Evolutionary conservation across 2,329 filamentous ascomycete species (phyloP).

Genomic region (Aspergillus udagawae): DNA sequence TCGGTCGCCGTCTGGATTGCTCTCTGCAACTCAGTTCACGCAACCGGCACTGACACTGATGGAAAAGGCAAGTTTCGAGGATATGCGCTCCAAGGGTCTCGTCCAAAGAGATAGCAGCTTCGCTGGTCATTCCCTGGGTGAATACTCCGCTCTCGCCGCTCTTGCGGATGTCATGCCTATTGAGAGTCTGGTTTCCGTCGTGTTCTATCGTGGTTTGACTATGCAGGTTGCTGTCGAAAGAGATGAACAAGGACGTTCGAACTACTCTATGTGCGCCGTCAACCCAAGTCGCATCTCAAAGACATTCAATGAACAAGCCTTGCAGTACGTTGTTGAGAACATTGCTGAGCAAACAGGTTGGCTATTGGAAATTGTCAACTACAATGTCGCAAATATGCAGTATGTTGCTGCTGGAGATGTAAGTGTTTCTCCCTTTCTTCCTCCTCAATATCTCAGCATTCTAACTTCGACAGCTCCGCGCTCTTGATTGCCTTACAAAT

Average conservation of each 20-base stretch:
- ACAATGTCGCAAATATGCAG: constrained; percentile 69
- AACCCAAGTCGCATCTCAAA: constrained; percentile 98
- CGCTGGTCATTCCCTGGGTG: constrained; percentile 93
- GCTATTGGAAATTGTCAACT: constrained; percentile 99
- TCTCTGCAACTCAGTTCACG: constrained; percentile 97
- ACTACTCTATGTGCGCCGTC: constrained; percentile 99
- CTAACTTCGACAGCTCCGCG: constrained; percentile 48
- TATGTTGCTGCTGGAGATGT: constrained; percentile 64
- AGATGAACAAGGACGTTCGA: constrained; percentile 85
- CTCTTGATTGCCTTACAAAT: constrained; percentile 64
- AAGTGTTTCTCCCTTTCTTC: constrained; percentile 31
- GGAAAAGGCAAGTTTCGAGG: constrained; percentile 99
- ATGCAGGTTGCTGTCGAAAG: constrained; percentile 99
- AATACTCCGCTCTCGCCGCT: constrained; percentile 95
- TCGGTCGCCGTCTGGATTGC: constrained; percentile 84
- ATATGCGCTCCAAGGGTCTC: constrained; percentile 96
- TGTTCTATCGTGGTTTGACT: constrained; percentile 97
- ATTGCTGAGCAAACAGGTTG: constrained; percentile 91
- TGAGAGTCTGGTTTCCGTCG: constrained; percentile 93
- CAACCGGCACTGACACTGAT: constrained; percentile 96
- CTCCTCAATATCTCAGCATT: background rate
- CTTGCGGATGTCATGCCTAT: constrained; percentile 99
- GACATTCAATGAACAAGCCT: constrained; percentile 95
- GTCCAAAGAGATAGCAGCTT: constrained; percentile 96
- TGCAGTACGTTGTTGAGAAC: constrained; percentile 95